Evolutionary conservation across 176 grass and related monocot species (phyloP).

Genomic region (Carex kokanica): DNA sequence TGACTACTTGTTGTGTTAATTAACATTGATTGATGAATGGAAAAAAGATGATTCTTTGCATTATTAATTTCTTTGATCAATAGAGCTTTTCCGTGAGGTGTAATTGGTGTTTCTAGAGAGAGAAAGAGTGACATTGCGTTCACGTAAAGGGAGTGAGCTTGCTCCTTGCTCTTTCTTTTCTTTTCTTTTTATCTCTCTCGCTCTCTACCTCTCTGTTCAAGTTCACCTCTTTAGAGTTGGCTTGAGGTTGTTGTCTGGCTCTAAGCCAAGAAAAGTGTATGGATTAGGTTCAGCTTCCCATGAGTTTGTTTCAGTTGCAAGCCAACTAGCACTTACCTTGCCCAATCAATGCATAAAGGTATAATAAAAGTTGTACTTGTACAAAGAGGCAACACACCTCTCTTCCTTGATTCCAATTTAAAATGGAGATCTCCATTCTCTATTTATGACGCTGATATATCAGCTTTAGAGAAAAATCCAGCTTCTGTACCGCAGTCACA

Average conservation of each 20-base stretch:
- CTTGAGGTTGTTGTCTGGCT: conserved; percentile 18
- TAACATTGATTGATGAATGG: conserved; percentile 25
- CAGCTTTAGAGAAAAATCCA: neutral
- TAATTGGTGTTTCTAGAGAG: conserved; percentile 26
- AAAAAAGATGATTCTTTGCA: conserved; percentile 24
- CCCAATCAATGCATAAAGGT: conserved; percentile 26
- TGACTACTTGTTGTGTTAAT: conserved; percentile 18
- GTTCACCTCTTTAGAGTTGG: conserved; percentile 21
- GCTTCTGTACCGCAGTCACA: conserved; percentile 4
- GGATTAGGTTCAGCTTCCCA: conserved; percentile 26
- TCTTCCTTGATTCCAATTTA: neutral
- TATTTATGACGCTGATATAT: neutral
- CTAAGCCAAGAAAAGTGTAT: conserved; percentile 20
- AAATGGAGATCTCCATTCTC: conserved; percentile 5
- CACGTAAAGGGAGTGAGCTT: conserved; percentile 33
- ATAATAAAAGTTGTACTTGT: conserved; percentile 21
- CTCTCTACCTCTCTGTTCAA: conserved; percentile 6
- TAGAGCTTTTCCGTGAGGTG: conserved; percentile 19
- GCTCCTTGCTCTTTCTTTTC: neutral
- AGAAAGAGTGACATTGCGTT: conserved; percentile 25
- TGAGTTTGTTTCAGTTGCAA: conserved; percentile 29
- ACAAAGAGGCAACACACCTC: neutral
- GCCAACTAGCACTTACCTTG: conserved; percentile 28
- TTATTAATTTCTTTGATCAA: conserved; percentile 24
- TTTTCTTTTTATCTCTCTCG: neutral